These are phyloP conservation scores for Prunus campanulata DNA, from an alignment of 306 rosid species.

Conservation along the genomic window DNA sequence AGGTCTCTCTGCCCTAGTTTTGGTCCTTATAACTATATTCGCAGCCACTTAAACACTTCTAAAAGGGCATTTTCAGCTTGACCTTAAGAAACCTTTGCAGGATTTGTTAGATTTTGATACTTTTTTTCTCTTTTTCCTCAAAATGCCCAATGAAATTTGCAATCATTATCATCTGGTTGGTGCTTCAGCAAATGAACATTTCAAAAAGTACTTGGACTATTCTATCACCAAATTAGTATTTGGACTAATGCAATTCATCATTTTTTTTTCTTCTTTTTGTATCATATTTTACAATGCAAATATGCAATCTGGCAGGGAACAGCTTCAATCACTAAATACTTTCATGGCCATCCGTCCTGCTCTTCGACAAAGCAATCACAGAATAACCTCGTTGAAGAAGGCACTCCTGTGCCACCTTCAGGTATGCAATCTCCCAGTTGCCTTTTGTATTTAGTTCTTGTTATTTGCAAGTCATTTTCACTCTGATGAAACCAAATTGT, in stretches of 20 bases:
- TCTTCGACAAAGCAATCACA: slow-evolving; percentile 39
- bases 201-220: background rate
- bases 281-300: background rate
- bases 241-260: background rate
- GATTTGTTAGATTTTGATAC: background rate
- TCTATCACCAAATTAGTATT: background rate
- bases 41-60: background rate
- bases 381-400: slow-evolving; percentile 43
- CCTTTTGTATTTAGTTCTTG: slow-evolving; percentile 4
- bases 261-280: background rate
- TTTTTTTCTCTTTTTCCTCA: background rate
- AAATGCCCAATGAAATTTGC: background rate
- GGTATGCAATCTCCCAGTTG: slow-evolving; percentile 37
- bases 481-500: slow-evolving; percentile 25
- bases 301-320: slow-evolving; percentile 54
- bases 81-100: background rate
- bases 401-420: slow-evolving; percentile 54
- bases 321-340: slow-evolving; percentile 74
- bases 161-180: background rate
- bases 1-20: background rate
- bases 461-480: slow-evolving; percentile 10
- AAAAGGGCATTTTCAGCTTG: background rate
- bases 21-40: background rate
- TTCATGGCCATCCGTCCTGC: slow-evolving; percentile 46
- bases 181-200: background rate